Evolutionary conservation across 2,329 filamentous ascomycete genomes (phyloP).

Genomic region (Penicillium sp.): DNA sequence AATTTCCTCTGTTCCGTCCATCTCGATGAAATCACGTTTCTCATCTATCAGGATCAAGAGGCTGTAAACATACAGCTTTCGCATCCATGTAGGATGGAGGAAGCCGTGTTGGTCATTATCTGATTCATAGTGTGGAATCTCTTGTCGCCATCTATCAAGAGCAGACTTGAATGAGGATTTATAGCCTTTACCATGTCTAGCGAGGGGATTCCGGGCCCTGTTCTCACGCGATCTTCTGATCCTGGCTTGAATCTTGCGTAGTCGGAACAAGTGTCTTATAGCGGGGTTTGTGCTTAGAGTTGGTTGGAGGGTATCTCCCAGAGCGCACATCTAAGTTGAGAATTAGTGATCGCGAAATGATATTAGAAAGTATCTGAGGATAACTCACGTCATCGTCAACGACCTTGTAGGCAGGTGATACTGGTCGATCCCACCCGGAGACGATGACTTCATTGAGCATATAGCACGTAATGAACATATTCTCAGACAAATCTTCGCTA

Average conservation of each 20-base stretch:
- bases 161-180: slow-evolving; percentile 23
- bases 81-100: slow-evolving; percentile 28
- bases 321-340: slow-evolving; percentile 17
- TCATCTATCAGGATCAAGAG: slow-evolving; percentile 28
- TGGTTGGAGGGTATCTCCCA: slow-evolving; percentile 23
- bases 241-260: slow-evolving; percentile 28
- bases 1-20: slow-evolving; percentile 25
- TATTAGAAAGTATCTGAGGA: not conserved
- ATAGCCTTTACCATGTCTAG: slow-evolving; percentile 6
- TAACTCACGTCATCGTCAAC: slow-evolving; percentile 27
- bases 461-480: slow-evolving; percentile 29
- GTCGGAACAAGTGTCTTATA: slow-evolving; percentile 24
- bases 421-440: slow-evolving; percentile 28
- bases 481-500: slow-evolving; percentile 20
- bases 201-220: slow-evolving; percentile 7
- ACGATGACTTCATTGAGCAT: slow-evolving; percentile 30
- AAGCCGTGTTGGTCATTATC: slow-evolving; percentile 23
- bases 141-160: slow-evolving; percentile 26
- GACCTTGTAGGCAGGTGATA: slow-evolving; percentile 24
- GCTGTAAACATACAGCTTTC: slow-evolving; percentile 29
- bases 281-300: slow-evolving; percentile 20
- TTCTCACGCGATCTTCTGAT: slow-evolving; percentile 23
- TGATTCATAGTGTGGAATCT: slow-evolving; percentile 27
- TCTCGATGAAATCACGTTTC: slow-evolving; percentile 22
- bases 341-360: not conserved